Evolutionary conservation across 2,329 filamentous ascomycete genomes (phyloP).

Genomic region (Cercospora brassicicola): DNA sequence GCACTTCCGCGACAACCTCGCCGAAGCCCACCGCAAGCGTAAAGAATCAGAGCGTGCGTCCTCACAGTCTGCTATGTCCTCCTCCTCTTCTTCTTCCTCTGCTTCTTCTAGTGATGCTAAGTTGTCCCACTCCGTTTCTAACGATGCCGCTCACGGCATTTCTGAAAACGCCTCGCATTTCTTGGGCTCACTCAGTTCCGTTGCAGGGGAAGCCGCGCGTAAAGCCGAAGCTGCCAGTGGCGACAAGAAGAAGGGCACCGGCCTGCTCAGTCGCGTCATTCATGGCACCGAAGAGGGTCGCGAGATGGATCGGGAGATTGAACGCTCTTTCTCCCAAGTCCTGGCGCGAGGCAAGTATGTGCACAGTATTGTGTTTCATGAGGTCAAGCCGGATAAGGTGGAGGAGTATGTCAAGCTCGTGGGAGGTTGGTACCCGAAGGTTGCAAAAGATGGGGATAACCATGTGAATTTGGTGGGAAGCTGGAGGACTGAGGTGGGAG

Average conservation of each 20-base stretch:
- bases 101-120: conserved; percentile 31
- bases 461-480: conserved; percentile 95
- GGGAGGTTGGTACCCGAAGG: conserved; percentile 85
- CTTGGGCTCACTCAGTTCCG: conserved; percentile 61
- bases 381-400: conserved; percentile 91
- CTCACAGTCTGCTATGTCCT: conserved; percentile 37
- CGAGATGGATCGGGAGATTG: conserved; percentile 91
- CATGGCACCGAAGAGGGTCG: conserved; percentile 96
- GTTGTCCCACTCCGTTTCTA: conserved; percentile 31
- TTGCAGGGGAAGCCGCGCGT: conserved; percentile 57
- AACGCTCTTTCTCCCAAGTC: conserved; percentile 93
- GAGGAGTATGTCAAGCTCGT: conserved; percentile 92
- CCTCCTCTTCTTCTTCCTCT: conserved; percentile 45
- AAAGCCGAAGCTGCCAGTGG: conserved; percentile 61
- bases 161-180: conserved; percentile 38
- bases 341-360: conserved; percentile 96
- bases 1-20: conserved; percentile 79
- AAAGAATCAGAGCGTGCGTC: conserved; percentile 74
- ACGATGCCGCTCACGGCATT: conserved; percentile 12
- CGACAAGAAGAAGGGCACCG: conserved; percentile 56
- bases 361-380: conserved; percentile 94
- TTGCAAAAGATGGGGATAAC: conserved; percentile 81
- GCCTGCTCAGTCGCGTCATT: conserved; percentile 78
- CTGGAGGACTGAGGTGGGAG: conserved; percentile 96
- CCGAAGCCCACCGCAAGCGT: conserved; percentile 72